Conservation (phyloP, 208 protist species). For the Crithidia expoeki region DNA sequence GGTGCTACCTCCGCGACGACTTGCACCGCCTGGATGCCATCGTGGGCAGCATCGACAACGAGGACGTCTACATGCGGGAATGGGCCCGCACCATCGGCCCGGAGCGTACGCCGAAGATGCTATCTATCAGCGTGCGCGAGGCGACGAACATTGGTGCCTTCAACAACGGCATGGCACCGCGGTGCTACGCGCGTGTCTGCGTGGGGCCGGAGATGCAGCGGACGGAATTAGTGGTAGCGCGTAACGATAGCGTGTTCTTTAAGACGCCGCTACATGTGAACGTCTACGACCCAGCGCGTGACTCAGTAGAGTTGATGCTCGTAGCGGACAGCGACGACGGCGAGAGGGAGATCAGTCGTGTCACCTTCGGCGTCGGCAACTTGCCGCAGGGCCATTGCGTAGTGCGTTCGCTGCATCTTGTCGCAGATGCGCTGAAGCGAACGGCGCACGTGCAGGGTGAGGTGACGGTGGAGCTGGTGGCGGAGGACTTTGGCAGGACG, state of each 20-base stretch:
- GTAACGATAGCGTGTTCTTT: conserved; percentile 44
- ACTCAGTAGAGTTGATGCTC: conserved; percentile 62
- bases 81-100: conserved; percentile 66
- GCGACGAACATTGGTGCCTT: conserved; percentile 25
- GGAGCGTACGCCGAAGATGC: conserved; percentile 40
- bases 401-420: conserved; percentile 47
- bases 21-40: conserved; percentile 80
- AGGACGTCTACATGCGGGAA: conserved; percentile 56
- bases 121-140: conserved; percentile 42
- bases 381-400: conserved; percentile 34
- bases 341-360: conserved; percentile 65
- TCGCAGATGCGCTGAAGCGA: conserved; percentile 51
- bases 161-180: conserved; percentile 16
- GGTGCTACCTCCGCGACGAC: conserved; percentile 80
- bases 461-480: conserved; percentile 55
- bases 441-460: conserved; percentile 45
- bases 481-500: conserved; percentile 53
- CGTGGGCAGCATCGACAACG: conserved; percentile 55
- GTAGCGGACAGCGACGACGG: conserved; percentile 43
- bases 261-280: conserved; percentile 41
- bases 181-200: conserved; percentile 50
- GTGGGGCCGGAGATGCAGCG: conserved; percentile 47
- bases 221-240: conserved; percentile 33
- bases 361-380: conserved; percentile 45
- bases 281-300: conserved; percentile 49